Evolutionary conservation across 2,329 filamentous ascomycete species (phyloP).

Genomic region (Tothia fuscella): DNA sequence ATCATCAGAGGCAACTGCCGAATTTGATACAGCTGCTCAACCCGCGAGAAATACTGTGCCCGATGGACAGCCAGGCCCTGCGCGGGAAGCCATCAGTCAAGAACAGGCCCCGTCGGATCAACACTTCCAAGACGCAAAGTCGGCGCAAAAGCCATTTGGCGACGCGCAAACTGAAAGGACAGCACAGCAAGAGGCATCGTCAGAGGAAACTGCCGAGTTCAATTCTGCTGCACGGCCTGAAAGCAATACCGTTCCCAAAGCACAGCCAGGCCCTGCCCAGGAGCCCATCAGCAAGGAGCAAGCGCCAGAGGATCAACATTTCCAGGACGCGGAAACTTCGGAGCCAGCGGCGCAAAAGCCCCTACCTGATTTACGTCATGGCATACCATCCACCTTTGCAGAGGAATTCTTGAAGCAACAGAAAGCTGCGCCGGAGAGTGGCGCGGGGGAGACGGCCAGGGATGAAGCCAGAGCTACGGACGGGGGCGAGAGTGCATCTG

Average conservation of each 20-base stretch:
- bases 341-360: conserved; percentile 28
- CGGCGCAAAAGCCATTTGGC: too few relatives aligned
- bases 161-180: too few relatives aligned
- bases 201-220: conserved; percentile 25
- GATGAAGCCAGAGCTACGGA: conserved; percentile 13
- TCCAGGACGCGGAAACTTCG: neutral
- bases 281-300: conserved; percentile 25
- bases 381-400: conserved; percentile 82
- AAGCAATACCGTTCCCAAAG: conserved; percentile 18
- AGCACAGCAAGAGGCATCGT: conserved; percentile 16
- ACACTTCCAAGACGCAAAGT: too few relatives aligned
- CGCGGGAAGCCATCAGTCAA: too few relatives aligned
- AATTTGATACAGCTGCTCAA: conserved; percentile 21
- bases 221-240: conserved; percentile 18
- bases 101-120: too few relatives aligned
- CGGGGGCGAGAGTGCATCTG: conserved; percentile 39
- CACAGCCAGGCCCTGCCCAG: conserved; percentile 22
- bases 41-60: conserved; percentile 20
- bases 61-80: conserved; percentile 18
- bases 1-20: conserved; percentile 23
- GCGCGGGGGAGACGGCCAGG: conserved; percentile 5
- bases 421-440: conserved; percentile 17
- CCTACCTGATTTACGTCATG: conserved; percentile 83
- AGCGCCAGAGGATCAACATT: conserved; percentile 22
- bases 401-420: conserved; percentile 50